A percentile compares a stretch with the other conserved stretches of the same genome.
phyloP scores from a whole-genome alignment of 2,329 filamentous ascomycete genomes.

The Lasiodiplodia theobromae region DNA sequence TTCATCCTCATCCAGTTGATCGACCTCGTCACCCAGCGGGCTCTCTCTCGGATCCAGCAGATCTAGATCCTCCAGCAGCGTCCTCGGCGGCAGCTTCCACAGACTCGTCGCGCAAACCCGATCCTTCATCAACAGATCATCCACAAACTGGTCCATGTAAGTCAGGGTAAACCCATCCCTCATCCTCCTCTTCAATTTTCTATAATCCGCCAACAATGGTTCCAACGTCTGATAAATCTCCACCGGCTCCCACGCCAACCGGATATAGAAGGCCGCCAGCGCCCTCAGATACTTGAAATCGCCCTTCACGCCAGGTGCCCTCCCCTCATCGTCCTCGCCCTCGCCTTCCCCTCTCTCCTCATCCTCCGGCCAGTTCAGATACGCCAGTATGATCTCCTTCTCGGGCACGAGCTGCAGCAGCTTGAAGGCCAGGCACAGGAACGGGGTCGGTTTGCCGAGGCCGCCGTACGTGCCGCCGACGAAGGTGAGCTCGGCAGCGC shows the following conservation, averaged over 20 bases:
- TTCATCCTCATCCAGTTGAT: conserved; percentile 69
- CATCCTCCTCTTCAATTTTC: conserved; percentile 81
- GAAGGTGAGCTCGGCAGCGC: conserved; percentile 82
- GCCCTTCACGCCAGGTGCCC: conserved; percentile 36
- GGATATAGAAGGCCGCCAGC: conserved; percentile 90
- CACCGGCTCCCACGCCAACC: conserved; percentile 81
- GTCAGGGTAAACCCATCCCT: conserved; percentile 78
- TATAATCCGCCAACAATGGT: conserved; percentile 78
- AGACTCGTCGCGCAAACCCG: conserved; percentile 89
- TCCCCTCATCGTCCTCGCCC: conserved; percentile 32
- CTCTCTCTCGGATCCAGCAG: conserved; percentile 85
- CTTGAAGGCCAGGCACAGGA: conserved; percentile 94
- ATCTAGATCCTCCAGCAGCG: conserved; percentile 87
- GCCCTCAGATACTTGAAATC: conserved; percentile 82
- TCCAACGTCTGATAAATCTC: conserved; percentile 84
- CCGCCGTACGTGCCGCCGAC: conserved; percentile 88
- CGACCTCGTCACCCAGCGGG: conserved; percentile 77
- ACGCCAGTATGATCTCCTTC: conserved; percentile 79
- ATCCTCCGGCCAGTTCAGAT: conserved; percentile 77
- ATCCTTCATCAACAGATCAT: conserved; percentile 87
- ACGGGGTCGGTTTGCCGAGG: conserved; percentile 86
- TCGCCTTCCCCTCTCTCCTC: conserved; percentile 72
- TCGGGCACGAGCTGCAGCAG: conserved; percentile 85
- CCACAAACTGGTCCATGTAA: conserved; percentile 89
- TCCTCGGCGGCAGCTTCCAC: conserved; percentile 86